Evolutionary conservation across 208 protist species (phyloP), one percentile per base, ranked within the genome.

Genomic region (Trypanosoma cruzi): DNA sequence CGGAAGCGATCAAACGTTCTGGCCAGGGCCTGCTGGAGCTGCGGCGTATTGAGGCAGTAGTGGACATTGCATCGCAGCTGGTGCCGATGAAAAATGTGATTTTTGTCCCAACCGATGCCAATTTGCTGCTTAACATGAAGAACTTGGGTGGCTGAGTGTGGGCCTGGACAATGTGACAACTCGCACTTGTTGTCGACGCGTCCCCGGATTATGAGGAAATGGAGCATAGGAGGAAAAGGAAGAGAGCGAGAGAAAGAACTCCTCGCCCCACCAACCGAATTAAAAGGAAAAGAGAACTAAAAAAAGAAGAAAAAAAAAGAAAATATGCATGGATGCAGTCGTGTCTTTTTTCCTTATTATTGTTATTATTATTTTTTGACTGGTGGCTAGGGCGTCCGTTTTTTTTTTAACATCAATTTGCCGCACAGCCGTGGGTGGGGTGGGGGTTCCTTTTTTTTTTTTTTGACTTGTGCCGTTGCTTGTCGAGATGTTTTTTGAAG

Each of bases 21-120:
- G 95, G 93, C 26, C 50, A 73, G 1, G 95, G 92, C 34, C 66
- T 97, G 26, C 76, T 99, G 83, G 90, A 99, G 85, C 91, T 99
- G 31, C 90, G 97, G 29, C 92, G 93, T 52, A 98, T 99, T 61
- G 97, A 99, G 80, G 97, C 97, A 0, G 97, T 98, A 4, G 85
- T 96, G 22, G 96, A 99, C 24, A 97, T 99, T 44, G 95, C 98
- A 7, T 85, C 84, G 20, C 78, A 94, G 50, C 85, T 97, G 29
- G 79, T 89, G 49, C 72, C 81, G 16, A 85, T 93, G 81, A 54
- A 44, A 31, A 97, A 97, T 74, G 86, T 91, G 0, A 91, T 82
- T 24, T 97, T 96, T 65, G 58, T 97, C n/a, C 91, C 92, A 0
- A 71, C 73, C 36, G 80, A 71, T 18, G 64, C 58, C 10, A 90